Conservation (phyloP, 2,329 filamentous ascomycete genomes). For the Diplodia sapinea region DNA sequence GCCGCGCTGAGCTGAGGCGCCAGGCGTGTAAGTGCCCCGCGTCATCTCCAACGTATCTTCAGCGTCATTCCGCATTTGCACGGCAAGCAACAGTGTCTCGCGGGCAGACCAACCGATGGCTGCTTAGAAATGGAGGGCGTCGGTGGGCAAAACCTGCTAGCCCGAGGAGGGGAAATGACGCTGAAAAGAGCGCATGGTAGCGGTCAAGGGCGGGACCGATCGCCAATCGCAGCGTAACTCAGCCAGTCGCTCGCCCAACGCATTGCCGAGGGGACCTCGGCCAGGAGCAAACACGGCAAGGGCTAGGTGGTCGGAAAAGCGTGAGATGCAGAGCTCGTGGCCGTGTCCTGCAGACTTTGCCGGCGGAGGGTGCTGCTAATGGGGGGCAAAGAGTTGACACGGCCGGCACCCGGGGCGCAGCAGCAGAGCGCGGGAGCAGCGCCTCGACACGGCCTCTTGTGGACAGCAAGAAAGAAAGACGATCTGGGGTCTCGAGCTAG, state of each 20-base stretch:
- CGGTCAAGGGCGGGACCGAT: conserved; percentile 1
- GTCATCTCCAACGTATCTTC: no score
- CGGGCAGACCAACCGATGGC: neutral
- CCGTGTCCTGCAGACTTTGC: neutral
- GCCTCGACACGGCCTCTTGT: neutral
- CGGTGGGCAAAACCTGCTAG: neutral
- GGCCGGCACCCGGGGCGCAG: neutral
- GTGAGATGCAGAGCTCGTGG: conserved; percentile 3
- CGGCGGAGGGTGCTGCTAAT: neutral
- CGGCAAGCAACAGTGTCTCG: neutral
- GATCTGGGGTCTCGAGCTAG: no score
- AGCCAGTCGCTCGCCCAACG: neutral
- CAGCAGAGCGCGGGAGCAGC: no score
- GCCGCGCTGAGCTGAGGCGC: neutral
- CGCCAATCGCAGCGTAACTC: neutral
- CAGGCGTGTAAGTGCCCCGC: neutral
- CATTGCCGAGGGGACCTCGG: neutral
- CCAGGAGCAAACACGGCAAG: neutral
- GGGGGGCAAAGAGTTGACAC: neutral
- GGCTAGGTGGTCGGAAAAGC: neutral
- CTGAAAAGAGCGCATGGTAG: neutral
- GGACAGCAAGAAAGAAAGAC: neutral
- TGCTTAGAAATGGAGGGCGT: neutral
- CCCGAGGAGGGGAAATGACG: neutral
- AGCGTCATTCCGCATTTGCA: neutral